Base-by-base conservation (phyloP, 2,329 filamentous ascomycete species). In the Sarocladiaceae sp. region DNA sequence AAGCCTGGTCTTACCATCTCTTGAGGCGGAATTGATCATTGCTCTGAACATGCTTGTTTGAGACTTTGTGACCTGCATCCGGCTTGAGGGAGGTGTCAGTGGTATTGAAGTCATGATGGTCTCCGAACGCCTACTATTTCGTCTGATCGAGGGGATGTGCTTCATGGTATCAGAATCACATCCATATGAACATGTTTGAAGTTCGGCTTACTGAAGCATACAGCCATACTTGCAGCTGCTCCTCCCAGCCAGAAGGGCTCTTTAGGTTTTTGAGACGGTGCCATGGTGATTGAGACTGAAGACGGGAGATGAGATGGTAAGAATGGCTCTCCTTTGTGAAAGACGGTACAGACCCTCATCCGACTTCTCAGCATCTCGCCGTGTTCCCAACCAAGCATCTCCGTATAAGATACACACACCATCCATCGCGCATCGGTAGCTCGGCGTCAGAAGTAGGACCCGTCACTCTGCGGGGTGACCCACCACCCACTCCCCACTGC, bases 231-330 rank as follows among this genome's bases (percentile, higher is more conserved):
- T 6, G 67, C 67, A 3, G 67, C 65, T 4, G 66, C 66, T 42
- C 67, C 67, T 12, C 67, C 67, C 12, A 69, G 59, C 67, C 67
- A 70, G 44, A 68, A 66, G 3, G 67, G 66, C 53, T 70, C 64
- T 45, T 64, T 66, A 24, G 63, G 34, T 52, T 62, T 52, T 3
- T n/a, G 12, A 13, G 26, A 23, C 10, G 41, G 31, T 29, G 37
- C 37, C 37, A 41, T 41, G 6, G n/a, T 41, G 10, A 15, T 35
- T 19, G 13, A 39, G 9, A 7, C 7, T 35, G 15, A 35, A 20
- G 33, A 20, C 21, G 33, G n/a, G n/a, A n/a, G n/a, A n/a, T n/a
- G n/a, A n/a, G n/a, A n/a, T n/a, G n/a, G n/a, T n/a, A n/a, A n/a
- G n/a, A n/a, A n/a, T n/a, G n/a, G n/a, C n/a, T n/a, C n/a, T n/a